phyloP scores from a whole-genome alignment of 1,284 basidiomycete genomes.

The Microbotryomycetes sp. region DNA sequence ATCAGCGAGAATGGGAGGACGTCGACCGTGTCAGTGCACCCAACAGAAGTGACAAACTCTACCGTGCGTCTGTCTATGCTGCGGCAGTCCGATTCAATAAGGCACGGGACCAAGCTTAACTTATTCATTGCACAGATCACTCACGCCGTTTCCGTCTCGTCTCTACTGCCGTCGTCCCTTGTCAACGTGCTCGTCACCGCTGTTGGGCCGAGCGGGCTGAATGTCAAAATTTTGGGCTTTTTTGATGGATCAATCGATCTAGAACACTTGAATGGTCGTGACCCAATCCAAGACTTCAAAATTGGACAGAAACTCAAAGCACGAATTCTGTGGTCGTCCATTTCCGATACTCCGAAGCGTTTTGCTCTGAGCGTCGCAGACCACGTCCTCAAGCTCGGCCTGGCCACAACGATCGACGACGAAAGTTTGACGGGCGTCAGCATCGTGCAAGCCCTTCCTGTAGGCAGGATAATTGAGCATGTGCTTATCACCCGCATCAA shows the following conservation, averaged over 20 bases:
- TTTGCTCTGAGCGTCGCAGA: conserved; percentile 72
- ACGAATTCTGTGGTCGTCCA: conserved; percentile 73
- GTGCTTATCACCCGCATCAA: conserved; percentile 69
- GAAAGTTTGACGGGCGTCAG: conserved; percentile 30
- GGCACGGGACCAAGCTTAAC: too few species aligned
- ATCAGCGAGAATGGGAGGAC: conserved; percentile 40
- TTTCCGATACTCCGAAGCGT: conserved; percentile 54
- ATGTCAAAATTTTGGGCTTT: conserved; percentile 84
- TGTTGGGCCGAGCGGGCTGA: conserved; percentile 69
- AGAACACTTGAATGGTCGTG: conserved; percentile 58
- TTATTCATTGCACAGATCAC: conserved; percentile 59
- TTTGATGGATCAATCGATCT: conserved; percentile 87
- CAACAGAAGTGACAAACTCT: conserved; percentile 32
- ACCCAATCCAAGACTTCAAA: conserved; percentile 55
- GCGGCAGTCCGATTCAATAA: too few species aligned
- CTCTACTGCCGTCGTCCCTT: conserved; percentile 76
- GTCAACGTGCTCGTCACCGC: conserved; percentile 81
- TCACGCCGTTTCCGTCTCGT: conserved; percentile 69
- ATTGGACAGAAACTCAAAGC: conserved; percentile 82
- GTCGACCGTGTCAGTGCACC: conserved; percentile 37
- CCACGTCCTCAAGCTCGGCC: conserved; percentile 58
- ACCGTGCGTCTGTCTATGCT: too few species aligned
- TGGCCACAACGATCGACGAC: conserved; percentile 21
- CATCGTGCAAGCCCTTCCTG: conserved; percentile 56
- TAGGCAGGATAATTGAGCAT: conserved; percentile 63